Base-by-base conservation (phyloP, 2,329 filamentous ascomycete species). In the Talaromyces sp. region DNA sequence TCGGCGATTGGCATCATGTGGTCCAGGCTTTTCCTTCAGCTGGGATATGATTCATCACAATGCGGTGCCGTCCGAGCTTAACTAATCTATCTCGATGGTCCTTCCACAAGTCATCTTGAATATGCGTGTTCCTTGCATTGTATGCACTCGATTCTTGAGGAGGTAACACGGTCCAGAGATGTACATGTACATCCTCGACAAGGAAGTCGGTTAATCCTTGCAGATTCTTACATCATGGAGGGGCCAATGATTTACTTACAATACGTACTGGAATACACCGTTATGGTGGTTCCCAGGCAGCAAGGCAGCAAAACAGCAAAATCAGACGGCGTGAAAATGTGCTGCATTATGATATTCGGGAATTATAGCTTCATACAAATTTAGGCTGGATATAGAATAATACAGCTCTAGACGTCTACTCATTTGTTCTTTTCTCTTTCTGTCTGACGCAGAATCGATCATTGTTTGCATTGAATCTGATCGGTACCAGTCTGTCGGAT, bases 171-270 rank as follows among this genome's bases (percentile, higher is more conserved):
- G 25, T 56, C 19, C 53, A 54, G 27, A 54, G 49, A 31, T 29
- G 49, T 8, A 31, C 45, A 31, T 29, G 49, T 8, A 31, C 45
- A 49, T 51, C 47, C 47, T 51, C 27, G 49, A 53, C n/a, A 56
- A 11, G n/a, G 19, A 38, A 53, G 31, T 22, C 29, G 27, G 10
- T 36, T 34, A 34, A 64, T 65, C 64, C 64, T 65, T 65, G 64
- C 64, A 61, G 64, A 65, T 61, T 61, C 47, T 65, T 65, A 65
- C 64, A 65, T 65, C 64, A 65, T 61, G 47, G 51, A 31, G 19
- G 49, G 49, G 49, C 49, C 49, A 53, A 31, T 53, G 31, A 8
- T 25, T 56, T 17, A 36, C 29, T 13, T 36, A 56, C 31, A 56
- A 36, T 38, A 56, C 53, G 53, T 56, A 22, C 7, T 36, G 53